Evolutionary conservation across 2,329 filamentous ascomycete genomes (phyloP), one percentile per base, ranked within the genome.

Genomic region (Aspergillus pseudoterreus): DNA sequence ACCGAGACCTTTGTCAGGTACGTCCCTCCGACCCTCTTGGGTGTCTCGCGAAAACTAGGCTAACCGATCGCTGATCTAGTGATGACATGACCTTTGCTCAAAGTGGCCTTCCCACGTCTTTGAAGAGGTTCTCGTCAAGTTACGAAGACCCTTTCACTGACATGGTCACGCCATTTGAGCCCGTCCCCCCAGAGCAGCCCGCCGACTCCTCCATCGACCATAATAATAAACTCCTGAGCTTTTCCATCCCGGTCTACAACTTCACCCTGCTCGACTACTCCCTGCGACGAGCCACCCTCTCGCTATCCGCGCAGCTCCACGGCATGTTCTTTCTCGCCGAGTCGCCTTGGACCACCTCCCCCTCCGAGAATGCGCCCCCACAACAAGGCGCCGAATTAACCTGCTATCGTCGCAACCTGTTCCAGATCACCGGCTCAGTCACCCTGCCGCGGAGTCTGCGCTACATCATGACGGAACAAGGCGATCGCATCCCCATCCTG

Each of bases 351-450:
- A 80, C 82, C 4, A 76, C 79, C 3, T 79, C 77, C 2, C 75
- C 79, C 4, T 75, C 76, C 4, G 75, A 75, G 52, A 81, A 83
- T 59, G 73, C 77, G 9, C 75, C 80, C 70, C 66, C 90, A 83
- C 47, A 70, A 46, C 66, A 70, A 57, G 64, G 69, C 17, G 70
- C 71, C 15, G 92, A 97, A 73, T 73, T 97, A 68, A 97, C 92
- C 3, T 97, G 92, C 78, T 97, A 97, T 72, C 87, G 92, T 58
- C 84, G 92, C 44, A 97, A 97, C 67, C 78, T 97, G 45, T 97
- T 97, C 72, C 92, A 96, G 71, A 95, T 96, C 65, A 95, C 91
- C 55, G 92, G 92, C 52, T 91, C 87, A 4, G 82, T 96, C 52
- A 90, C 90, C 38, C 80, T 92, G 12, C 90, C 92, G 1, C 79